Percentiles rank a stretch among this genome's conserved stretches.
Evolutionary conservation across 768 basidiomycete genomes (phyloP).

Genomic region (Mycena latifolia): DNA sequence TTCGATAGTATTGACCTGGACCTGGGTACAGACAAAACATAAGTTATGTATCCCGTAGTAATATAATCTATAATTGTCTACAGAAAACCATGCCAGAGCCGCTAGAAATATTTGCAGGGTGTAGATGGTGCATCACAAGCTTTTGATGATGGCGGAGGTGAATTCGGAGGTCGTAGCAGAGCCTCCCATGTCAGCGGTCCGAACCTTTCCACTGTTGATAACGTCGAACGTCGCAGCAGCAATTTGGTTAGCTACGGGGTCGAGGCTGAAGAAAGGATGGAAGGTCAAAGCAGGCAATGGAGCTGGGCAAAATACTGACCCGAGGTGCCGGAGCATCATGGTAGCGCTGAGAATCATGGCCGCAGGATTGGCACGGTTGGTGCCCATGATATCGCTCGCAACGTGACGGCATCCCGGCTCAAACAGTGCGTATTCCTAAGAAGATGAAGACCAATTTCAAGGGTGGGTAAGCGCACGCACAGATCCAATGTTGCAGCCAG

Average conservation of each 20-base stretch:
- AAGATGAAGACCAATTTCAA: constrained; percentile 26
- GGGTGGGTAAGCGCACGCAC: constrained; percentile 52
- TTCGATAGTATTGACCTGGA: constrained; percentile 62
- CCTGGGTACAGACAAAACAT: constrained; percentile 34
- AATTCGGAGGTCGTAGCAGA: constrained; percentile 95
- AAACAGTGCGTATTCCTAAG: constrained; percentile 95
- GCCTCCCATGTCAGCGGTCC: constrained; percentile 97
- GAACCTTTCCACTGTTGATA: constrained; percentile 87
- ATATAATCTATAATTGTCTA: constrained; percentile 33
- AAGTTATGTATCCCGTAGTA: constrained; percentile 39
- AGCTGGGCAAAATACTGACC: constrained; percentile 61
- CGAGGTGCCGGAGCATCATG: constrained; percentile 97
- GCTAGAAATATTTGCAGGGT: constrained; percentile 25
- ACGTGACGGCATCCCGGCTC: constrained; percentile 99
- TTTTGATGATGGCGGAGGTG: constrained; percentile 91
- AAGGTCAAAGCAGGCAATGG: constrained; percentile 13
- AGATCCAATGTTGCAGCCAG: constrained; percentile 97
- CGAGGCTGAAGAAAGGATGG: constrained; percentile 70
- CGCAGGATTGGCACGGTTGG: constrained; percentile 95
- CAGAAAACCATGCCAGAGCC: constrained; percentile 21
- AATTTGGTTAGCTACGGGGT: constrained; percentile 93
- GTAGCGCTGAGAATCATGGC: constrained; percentile 98
- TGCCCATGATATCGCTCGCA: constrained; percentile 96
- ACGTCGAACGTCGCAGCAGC: constrained; percentile 94
- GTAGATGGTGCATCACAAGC: constrained; percentile 54